These are phyloP conservation scores for Cyberlindnera mycetangii DNA, from an alignment of 805 yeast species.

Conservation along the genomic window DNA sequence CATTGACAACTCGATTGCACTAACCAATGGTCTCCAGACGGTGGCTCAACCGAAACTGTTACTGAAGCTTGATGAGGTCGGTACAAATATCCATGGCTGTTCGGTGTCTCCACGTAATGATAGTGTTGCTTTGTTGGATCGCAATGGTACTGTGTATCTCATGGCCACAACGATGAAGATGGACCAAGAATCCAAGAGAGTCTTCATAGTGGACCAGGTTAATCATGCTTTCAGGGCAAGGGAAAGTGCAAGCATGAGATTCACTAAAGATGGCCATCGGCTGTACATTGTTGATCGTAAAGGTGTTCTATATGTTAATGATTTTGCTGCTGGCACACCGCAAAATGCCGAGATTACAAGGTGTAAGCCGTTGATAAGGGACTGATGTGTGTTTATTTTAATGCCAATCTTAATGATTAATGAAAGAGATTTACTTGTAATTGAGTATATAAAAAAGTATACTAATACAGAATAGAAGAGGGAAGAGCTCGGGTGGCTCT, in stretches of 20 bases:
- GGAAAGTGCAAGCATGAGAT: conserved; percentile 77
- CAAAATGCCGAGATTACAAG: conserved; percentile 64
- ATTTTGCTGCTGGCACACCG: conserved; percentile 80
- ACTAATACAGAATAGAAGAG: no score
- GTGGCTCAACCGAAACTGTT: conserved; percentile 61
- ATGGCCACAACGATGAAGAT: conserved; percentile 57
- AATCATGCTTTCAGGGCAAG: conserved; percentile 66
- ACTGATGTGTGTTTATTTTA: conserved; percentile 14
- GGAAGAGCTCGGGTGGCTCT: no score
- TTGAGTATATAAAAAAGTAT: no score
- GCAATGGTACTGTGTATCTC: conserved; percentile 72
- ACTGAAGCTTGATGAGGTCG: conserved; percentile 72
- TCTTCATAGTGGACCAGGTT: conserved; percentile 65
- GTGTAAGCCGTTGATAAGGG: conserved; percentile 40
- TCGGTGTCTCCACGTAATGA: conserved; percentile 85
- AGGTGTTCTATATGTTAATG: conserved; percentile 75
- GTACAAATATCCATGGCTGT: conserved; percentile 70
- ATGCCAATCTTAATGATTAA: background rate
- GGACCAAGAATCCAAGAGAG: conserved; percentile 49
- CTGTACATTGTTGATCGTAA: conserved; percentile 76
- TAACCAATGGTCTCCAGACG: conserved; percentile 34
- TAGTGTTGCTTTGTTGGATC: conserved; percentile 75
- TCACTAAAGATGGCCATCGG: conserved; percentile 79
- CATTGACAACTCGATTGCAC: conserved; percentile 59
- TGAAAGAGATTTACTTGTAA: no score